Base-by-base conservation (phyloP, 2,329 filamentous ascomycete genomes). In the Scedosporium dehoogii region DNA sequence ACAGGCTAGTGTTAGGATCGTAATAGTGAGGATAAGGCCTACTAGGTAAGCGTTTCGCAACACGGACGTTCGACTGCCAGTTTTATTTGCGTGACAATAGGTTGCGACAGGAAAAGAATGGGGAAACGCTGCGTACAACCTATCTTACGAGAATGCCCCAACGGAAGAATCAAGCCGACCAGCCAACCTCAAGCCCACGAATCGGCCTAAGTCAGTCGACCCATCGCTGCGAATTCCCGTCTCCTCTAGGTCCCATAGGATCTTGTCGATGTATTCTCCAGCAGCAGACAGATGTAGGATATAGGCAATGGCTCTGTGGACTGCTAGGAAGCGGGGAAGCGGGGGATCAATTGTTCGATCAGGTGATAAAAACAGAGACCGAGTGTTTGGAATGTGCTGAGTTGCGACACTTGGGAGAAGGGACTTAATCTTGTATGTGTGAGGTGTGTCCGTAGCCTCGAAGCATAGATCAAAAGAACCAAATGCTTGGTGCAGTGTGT, bases 221-320 rank as follows among this genome's bases (percentile, higher is more conserved):
- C 53, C 53, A 27, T 57, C 57, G 21, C 16, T 9, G 10, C 27
- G 5, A 14, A 44, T 25, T 18, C 27, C 27, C 16, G 14, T 18
- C 25, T 44, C 57, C 16, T 18, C 57, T 4, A 41, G 12, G 33
- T 59, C 57, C n/a, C 38, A 14, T 18, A 73, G 67, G 23, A 73
- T 63, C 23, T 62, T 67, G 41, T 73, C 67, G 58, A 73, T 73
- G 60, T 73, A 73, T n/a, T 68, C 66, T 16, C 69, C 69, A 1
- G 69, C 70, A 44, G 61, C 67, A 29, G 71, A 71, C 46, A 74
- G 64, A 66, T 70, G 67, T 38, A 75, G 67, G 51, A 74, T 70
- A 62, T 72, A 65, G 33, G 67, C 69, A 65, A 74, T 71, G n/a
- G 72, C 71, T 58, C 68, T 56, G 63, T 74, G 71, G 56, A 73